Evolutionary conservation across 1,284 basidiomycete species (phyloP).

Genomic region (Fistulina hepatica): DNA sequence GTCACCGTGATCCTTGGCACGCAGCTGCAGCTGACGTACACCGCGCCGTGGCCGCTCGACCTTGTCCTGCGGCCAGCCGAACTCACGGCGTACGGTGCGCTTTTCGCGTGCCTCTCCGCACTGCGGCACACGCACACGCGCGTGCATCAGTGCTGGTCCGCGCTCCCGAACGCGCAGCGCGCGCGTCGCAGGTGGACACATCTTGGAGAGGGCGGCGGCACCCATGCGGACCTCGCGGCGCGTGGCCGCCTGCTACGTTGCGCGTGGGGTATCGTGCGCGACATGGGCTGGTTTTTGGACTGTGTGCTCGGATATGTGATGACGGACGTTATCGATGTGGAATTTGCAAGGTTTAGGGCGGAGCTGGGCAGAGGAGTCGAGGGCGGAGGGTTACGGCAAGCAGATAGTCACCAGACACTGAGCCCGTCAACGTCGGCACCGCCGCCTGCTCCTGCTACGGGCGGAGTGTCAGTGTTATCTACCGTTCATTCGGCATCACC

Average conservation of each 20-base stretch:
- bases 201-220: slow-evolving; percentile 78
- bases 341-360: slow-evolving; percentile 60
- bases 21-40: slow-evolving; percentile 56
- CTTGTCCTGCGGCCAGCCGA: slow-evolving; percentile 76
- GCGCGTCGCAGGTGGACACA: slow-evolving; percentile 77
- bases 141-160: slow-evolving; percentile 74
- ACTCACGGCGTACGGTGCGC: slow-evolving; percentile 59
- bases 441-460: slow-evolving; percentile 11
- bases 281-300: slow-evolving; percentile 89
- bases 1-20: slow-evolving; percentile 73
- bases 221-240: slow-evolving; percentile 51
- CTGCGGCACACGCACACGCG: slow-evolving; percentile 74
- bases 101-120: slow-evolving; percentile 78
- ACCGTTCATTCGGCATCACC: too few species aligned
- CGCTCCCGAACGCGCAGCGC: slow-evolving; percentile 73
- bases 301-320: slow-evolving; percentile 73
- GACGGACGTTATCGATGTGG: slow-evolving; percentile 83
- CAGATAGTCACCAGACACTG: slow-evolving; percentile 13
- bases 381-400: slow-evolving; percentile 11
- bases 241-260: slow-evolving; percentile 58
- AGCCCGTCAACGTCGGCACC: slow-evolving; percentile 6
- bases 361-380: slow-evolving; percentile 32
- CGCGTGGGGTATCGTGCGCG: slow-evolving; percentile 76
- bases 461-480: too few species aligned
- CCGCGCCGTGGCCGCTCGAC: slow-evolving; percentile 77